Conservation (phyloP, 1,284 basidiomycete genomes). For the Trichosporon inkin region DNA sequence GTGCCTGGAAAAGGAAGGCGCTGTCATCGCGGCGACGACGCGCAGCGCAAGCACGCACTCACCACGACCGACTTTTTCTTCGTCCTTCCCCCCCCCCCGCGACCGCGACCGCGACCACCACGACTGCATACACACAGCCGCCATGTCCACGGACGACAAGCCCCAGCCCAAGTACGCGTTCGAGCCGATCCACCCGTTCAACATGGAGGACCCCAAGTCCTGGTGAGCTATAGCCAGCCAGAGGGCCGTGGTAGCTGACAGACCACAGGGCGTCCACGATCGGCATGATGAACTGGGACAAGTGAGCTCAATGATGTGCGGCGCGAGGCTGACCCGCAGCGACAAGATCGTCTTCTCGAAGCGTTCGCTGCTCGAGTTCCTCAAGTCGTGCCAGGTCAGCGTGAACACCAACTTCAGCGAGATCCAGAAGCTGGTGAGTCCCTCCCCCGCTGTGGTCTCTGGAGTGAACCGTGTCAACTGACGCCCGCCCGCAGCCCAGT, state of each 20-base stretch:
- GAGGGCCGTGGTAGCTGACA: slow-evolving; percentile 7
- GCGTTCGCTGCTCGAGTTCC: slow-evolving; percentile 50
- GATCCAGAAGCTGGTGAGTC: slow-evolving; percentile 44
- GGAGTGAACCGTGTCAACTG: background rate
- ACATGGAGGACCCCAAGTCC: slow-evolving; percentile 48
- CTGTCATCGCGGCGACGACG: no score
- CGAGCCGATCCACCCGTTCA: slow-evolving; percentile 50
- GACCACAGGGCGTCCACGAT: slow-evolving; percentile 32
- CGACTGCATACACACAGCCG: background rate
- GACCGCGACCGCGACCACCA: no score
- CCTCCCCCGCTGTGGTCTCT: no score
- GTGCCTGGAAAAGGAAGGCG: no score
- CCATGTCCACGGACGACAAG: slow-evolving; percentile 14
- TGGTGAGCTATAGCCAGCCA: slow-evolving; percentile 30
- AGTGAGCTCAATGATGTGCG: slow-evolving; percentile 24
- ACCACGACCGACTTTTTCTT: background rate
- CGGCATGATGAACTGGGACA: slow-evolving; percentile 49
- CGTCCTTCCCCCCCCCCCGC: no score
- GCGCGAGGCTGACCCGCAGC: slow-evolving; percentile 23
- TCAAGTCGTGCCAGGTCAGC: slow-evolving; percentile 49
- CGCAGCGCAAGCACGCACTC: no score
- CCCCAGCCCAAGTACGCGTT: slow-evolving; percentile 32
- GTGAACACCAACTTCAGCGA: slow-evolving; percentile 50
- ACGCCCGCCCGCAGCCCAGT: slow-evolving; percentile 30
- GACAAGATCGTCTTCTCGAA: slow-evolving; percentile 52